Base-by-base conservation (phyloP, 2,329 filamentous ascomycete genomes). In the Paecilomyces sp. region DNA sequence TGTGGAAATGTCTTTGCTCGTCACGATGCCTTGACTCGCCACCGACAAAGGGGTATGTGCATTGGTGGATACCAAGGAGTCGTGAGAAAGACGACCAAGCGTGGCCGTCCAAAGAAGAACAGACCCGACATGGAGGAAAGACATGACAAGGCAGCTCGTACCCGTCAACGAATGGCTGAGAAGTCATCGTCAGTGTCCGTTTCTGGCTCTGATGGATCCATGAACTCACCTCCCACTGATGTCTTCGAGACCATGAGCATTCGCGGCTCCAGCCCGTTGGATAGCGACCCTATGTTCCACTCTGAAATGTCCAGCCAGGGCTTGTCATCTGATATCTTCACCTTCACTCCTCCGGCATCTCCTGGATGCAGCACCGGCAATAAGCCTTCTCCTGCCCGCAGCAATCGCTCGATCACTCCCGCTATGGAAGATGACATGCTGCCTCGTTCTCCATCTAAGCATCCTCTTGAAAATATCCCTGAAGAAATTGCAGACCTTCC, bases 41-140 rank as follows among this genome's bases (percentile, higher is more conserved):
- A 99, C 73, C 87, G 92, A 58, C 94, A 97, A 75, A 88, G 94
- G 50, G 94, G 93, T 58, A 96, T 97, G 90, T 99, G 94, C 75
- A 88, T 94, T 59, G 94, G 94, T 59, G 93, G 92, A 4, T 95
- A 97, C 68, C 91, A 96, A 64, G 92, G 92, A 47, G 82, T 86
- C 56, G 83, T 88, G 30, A 84, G 85, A 70, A 87, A 87, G 72
- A 82, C 83, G 34, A 83, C 83, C 41, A 89, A 89, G 75, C 85
- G 88, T 61, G 86, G 86, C 55, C 78, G 85, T 52, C 85, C 85
- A 22, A 84, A 83, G 76, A 88, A 88, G 74, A 78, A 81, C 60
- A 76, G 84, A 31, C 85, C 84, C 8, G 83, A 85, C 59, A 78
- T 83, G 72, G 84, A 85, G 47, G 77, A 83, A 52, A 78, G 84